Evolutionary conservation across 208 protist species (phyloP), one percentile per base, ranked within the genome.

Genomic region (Crithidia bombi): DNA sequence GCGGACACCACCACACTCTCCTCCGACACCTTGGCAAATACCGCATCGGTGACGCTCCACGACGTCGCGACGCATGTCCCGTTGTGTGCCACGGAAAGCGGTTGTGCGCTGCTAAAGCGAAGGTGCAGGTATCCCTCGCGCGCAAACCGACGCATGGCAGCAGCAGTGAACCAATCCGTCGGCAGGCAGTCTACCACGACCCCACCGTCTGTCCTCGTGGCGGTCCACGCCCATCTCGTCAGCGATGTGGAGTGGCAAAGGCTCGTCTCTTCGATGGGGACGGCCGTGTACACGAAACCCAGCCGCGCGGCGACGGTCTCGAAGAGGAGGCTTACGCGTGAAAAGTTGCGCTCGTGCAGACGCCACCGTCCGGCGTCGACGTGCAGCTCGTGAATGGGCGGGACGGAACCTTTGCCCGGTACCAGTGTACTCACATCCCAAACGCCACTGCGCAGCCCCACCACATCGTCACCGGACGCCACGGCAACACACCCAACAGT

Each of bases 401-500:
- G 70, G 25, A 73, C 36, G 23, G 70, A 36, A 12, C 65, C 55
- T 32, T 30, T 57, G 21, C 75, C 72, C 2, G 75, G 69, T 15
- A 84, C 3, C 3, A 84, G 46, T 15, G 67, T 74, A 21, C 52
- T 65, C 39, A 80, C 69, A 33, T 77, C 72, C 72, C 72, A 78
- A 26, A 57, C 32, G 5, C 72, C 72, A 10, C 36, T 17, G 28
- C n/a, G 49, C 23, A 69, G 64, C 23, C 33, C 43, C 7, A 5
- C 25, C 5, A 23, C 50, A 9, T 58, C 19, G 11, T 46, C 41
- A 26, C 39, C 15, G 23, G 17, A 21, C 39, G 30, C 58, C 15
- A 26, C 26, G 30, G 12, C 30, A 39, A 15, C 19, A n/a, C 19
- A 66, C 19, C n/a, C 14, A 38, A 44, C 6, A 38, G 46, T 28